Evolutionary conservation across 179 eudicot species (phyloP).

Genomic region (Drosera spatulata): DNA sequence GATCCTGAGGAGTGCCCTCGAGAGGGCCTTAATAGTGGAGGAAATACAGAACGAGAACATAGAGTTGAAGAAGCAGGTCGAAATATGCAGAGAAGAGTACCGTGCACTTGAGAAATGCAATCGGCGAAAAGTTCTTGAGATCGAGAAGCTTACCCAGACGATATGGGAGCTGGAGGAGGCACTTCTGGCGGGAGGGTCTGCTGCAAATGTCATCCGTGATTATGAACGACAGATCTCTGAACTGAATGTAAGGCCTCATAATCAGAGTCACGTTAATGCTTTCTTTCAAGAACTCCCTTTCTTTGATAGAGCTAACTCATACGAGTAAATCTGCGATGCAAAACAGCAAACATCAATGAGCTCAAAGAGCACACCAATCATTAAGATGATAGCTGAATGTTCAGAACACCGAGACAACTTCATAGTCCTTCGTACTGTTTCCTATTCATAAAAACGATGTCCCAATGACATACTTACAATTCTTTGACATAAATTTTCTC

Average conservation of each 20-base stretch:
- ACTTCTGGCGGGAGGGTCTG: slow-evolving; percentile 71
- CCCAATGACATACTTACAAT: too few relatives aligned
- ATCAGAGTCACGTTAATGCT: neutral
- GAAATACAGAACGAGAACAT: slow-evolving; percentile 89
- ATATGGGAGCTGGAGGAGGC: slow-evolving; percentile 86
- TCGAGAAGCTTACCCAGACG: slow-evolving; percentile 77
- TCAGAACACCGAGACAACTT: too few relatives aligned
- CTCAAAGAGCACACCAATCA: too few relatives aligned
- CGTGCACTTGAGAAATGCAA: slow-evolving; percentile 72
- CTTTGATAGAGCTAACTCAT: too few relatives aligned
- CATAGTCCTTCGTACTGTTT: too few relatives aligned
- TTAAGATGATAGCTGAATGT: too few relatives aligned
- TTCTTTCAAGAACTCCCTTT: too few relatives aligned
- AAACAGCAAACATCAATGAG: too few relatives aligned
- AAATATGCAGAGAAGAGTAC: slow-evolving; percentile 88
- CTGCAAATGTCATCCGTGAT: slow-evolving; percentile 79
- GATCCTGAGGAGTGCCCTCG: slow-evolving; percentile 83
- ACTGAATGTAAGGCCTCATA: slow-evolving; percentile 39
- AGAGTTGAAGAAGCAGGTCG: slow-evolving; percentile 75
- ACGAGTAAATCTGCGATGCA: too few relatives aligned
- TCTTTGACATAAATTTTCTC: too few relatives aligned
- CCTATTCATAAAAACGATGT: too few relatives aligned
- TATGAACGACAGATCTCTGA: slow-evolving; percentile 58
- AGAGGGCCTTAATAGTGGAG: slow-evolving; percentile 83
- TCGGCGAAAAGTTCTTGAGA: slow-evolving; percentile 81